phyloP scores from a whole-genome alignment of 805 yeast species.

The Wickerhamomyces subpelliculosus region DNA sequence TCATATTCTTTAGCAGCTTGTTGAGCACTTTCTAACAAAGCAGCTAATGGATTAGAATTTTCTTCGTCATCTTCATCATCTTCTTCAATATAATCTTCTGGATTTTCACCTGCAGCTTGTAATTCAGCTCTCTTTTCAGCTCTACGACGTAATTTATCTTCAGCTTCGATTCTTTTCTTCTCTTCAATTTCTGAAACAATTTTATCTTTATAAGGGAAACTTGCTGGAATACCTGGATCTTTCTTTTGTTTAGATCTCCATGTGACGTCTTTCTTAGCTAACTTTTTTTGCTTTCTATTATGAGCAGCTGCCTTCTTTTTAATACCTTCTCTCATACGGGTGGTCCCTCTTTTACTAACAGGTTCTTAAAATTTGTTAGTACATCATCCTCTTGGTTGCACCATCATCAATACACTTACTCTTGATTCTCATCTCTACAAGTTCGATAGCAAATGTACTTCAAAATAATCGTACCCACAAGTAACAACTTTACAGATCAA shows the following conservation, averaged over 20 bases:
- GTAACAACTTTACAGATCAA: not conserved
- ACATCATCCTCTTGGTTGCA: not conserved
- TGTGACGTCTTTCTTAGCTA: slow-evolving; percentile 81
- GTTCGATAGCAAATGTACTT: too few species aligned
- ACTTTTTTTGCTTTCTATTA: slow-evolving; percentile 74
- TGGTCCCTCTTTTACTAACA: slow-evolving; percentile 81
- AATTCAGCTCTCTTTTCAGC: slow-evolving; percentile 37
- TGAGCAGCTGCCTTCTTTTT: slow-evolving; percentile 94
- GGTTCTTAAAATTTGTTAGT: slow-evolving; percentile 10
- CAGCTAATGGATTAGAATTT: slow-evolving; percentile 58
- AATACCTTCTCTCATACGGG: slow-evolving; percentile 94
- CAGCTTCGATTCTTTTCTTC: slow-evolving; percentile 46
- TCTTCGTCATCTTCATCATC: slow-evolving; percentile 36
- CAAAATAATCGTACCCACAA: too few species aligned
- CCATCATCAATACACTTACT: slow-evolving; percentile 3
- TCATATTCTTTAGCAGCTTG: slow-evolving; percentile 73
- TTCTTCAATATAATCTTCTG: slow-evolving; percentile 28
- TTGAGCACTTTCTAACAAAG: slow-evolving; percentile 85
- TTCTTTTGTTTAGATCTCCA: slow-evolving; percentile 83
- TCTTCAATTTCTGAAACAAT: slow-evolving; percentile 69
- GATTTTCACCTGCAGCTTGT: slow-evolving; percentile 31
- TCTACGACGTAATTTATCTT: slow-evolving; percentile 45
- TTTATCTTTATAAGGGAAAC: slow-evolving; percentile 89
- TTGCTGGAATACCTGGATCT: slow-evolving; percentile 93
- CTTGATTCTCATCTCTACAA: slow-evolving; percentile 18